These are phyloP conservation scores for Noccaea bulbosa DNA, from an alignment of 345 rosid genomes.

Conservation along the genomic window DNA sequence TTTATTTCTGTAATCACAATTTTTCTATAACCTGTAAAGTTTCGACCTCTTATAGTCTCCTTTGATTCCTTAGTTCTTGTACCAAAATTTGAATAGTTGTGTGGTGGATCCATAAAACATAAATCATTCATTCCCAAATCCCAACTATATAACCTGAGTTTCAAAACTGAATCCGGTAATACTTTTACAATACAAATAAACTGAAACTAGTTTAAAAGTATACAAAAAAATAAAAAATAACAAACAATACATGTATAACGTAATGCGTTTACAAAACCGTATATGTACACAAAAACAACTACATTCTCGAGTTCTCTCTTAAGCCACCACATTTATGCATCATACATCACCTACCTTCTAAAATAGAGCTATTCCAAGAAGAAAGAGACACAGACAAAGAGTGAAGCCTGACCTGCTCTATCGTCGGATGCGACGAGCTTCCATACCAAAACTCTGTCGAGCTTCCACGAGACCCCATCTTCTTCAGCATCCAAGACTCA, in stretches of 20 bases:
- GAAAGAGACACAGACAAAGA: conserved; percentile 36
- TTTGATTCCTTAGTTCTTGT: too few relatives aligned
- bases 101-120: too few relatives aligned
- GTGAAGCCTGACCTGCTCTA: conserved; percentile 39
- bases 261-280: conserved; percentile 19
- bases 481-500: conserved; percentile 41
- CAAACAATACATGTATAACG: conserved; percentile 12
- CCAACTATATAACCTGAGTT: too few relatives aligned
- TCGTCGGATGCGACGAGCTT: conserved; percentile 37
- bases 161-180: too few relatives aligned
- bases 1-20: too few relatives aligned
- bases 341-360: conserved; percentile 41
- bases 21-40: too few relatives aligned
- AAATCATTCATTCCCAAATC: too few relatives aligned
- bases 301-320: neutral
- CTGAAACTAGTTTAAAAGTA: neutral
- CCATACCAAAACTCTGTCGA: conserved; percentile 41
- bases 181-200: neutral
- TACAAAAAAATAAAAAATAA: neutral
- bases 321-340: neutral
- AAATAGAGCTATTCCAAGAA: conserved; percentile 41
- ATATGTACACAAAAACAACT: conserved; percentile 13
- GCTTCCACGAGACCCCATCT: conserved; percentile 40
- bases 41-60: too few relatives aligned
- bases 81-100: too few relatives aligned